Base-by-base conservation (phyloP, 345 rosid species). In the Adansonia digitata region DNA sequence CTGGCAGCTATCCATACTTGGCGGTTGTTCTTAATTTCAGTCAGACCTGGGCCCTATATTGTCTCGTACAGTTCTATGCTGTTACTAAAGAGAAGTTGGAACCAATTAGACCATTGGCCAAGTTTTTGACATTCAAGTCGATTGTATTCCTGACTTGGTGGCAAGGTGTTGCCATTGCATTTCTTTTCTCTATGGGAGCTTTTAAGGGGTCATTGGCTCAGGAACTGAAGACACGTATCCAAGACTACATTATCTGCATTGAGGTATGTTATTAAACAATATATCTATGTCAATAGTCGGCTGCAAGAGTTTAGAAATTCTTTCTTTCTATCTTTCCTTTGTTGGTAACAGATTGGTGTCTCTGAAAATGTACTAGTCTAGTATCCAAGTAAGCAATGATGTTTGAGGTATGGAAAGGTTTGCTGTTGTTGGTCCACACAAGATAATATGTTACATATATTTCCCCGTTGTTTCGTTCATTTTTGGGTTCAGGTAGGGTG, bases 71-170 rank as follows among this genome's bases (percentile, higher is more conserved):
- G 86, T 91, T 95, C 80, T 95, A 95, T 81, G 77, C 90, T 55
- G 94, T 91, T 74, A 93, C 81, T 57, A 95, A 95, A 86, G 97
- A 95, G 72, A 90, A 85, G 81, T 70, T 95, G 80, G 89, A 89
- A 71, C 97, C 97, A 66, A 95, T 95, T 67, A 95, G 88, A 84
- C 99, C 98, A 35, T 71, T 95, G 84, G 98, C 99, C 73, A 95
- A 95, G 87, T 95, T 95, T 71, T 76, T 95, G 77, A 91, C 97
- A 35, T 90, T 95, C 83, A 95, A 95, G 84, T 95, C 99, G 43
- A 95, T 95, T 46, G 96, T 95, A 18, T 95, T 95, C 86, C 89
- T 95, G 78, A 95, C 99, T 37, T 95, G 99, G 99, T 95, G 99
- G 99, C 98, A 95, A 93, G 99, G 99, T 55, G 78, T 95, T 20